These are phyloP conservation scores for Phyllosticta citrichinensis DNA, from an alignment of 2,329 filamentous ascomycete species.

Conservation along the genomic window DNA sequence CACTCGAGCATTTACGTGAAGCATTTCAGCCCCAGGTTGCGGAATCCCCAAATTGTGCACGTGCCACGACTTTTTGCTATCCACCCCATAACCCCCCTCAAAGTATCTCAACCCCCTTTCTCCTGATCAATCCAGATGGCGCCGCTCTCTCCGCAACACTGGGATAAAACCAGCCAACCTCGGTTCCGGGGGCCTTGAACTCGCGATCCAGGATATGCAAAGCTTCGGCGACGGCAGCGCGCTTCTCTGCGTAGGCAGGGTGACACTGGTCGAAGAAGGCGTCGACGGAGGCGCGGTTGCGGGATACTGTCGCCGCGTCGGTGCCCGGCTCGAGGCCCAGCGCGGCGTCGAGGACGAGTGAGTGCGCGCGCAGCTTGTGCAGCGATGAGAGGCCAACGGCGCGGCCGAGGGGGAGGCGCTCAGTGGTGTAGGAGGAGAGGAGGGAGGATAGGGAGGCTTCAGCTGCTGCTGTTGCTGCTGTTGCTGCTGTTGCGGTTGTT, in stretches of 20 bases:
- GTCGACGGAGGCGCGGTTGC: slow-evolving; percentile 18
- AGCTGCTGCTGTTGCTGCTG: too few species aligned
- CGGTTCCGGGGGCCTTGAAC: slow-evolving; percentile 24
- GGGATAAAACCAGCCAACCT: slow-evolving; percentile 29
- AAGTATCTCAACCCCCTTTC: too few species aligned
- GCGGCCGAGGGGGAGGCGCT: slow-evolving; percentile 25
- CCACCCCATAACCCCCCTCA: too few species aligned
- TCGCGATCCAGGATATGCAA: slow-evolving; percentile 21
- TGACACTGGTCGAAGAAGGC: slow-evolving; percentile 18
- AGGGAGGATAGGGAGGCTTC: slow-evolving; percentile 6
- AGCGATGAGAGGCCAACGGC: slow-evolving; percentile 14
- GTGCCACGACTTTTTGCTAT: too few species aligned
- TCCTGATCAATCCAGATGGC: not conserved
- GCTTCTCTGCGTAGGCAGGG: slow-evolving; percentile 13
- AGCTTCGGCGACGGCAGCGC: slow-evolving; percentile 14
- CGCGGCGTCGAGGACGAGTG: slow-evolving; percentile 22
- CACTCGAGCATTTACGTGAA: too few species aligned
- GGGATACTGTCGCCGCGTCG: slow-evolving; percentile 5
- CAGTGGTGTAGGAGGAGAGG: slow-evolving; percentile 24
- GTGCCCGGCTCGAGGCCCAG: slow-evolving; percentile 19
- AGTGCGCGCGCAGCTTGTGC: slow-evolving; percentile 21
- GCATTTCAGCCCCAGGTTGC: too few species aligned
- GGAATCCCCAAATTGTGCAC: too few species aligned
- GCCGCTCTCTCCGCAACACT: slow-evolving; percentile 13
- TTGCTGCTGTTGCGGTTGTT: too few species aligned